Base-by-base conservation (phyloP, 768 basidiomycete genomes). In the Boletus tylopilopsis region DNA sequence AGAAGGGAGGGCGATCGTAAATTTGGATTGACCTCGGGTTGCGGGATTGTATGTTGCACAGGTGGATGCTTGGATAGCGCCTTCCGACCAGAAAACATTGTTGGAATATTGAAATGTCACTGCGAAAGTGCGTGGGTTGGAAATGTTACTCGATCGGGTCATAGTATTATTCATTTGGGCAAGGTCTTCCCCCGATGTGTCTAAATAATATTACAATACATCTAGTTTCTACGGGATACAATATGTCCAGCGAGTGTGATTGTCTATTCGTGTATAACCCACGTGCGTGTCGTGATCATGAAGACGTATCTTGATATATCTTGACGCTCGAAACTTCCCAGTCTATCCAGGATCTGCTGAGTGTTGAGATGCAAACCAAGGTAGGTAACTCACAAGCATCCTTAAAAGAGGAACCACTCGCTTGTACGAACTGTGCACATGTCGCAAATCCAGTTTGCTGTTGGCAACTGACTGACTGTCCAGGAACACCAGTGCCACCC, bases 401-500 rank as follows among this genome's bases (percentile, higher is more conserved):
- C 5, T 62, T 61, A 62, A 93, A 84, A 3, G 87, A 75, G 27
- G 74, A 73, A 18, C 94, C 94, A 46, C 77, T 82, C 35, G 79
- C 79, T 53, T 75, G 74, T 23, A 96, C 84, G 64, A 84, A 97
- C 13, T 81, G 80, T 44, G 83, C 76, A 57, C 94, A 97, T 5
- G 85, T 88, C 22, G 85, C 72, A 66, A 82, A 84, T 34, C 91
- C 92, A 13, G 94, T 97, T 57, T 79, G 76, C 57, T 82, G 73
- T 15, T 90, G 89, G 60, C 94, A 97, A 66, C 87, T 92, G 65
- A 87, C 79, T 16, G 81, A 81, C 71, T 94, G 93, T 44, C 93
- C 93, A 16, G 88, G 89, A 45, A 85, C 77, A 25, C 90, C 90
- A 42, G 84, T 69, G 21, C 59, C 53, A 42, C 68, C 71, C 94